Percentiles rank a stretch among this genome's conserved stretches.
These are phyloP conservation scores for Moniliella sp. DNA, from an alignment of 1,284 basidiomycete species.

Conservation along the genomic window DNA sequence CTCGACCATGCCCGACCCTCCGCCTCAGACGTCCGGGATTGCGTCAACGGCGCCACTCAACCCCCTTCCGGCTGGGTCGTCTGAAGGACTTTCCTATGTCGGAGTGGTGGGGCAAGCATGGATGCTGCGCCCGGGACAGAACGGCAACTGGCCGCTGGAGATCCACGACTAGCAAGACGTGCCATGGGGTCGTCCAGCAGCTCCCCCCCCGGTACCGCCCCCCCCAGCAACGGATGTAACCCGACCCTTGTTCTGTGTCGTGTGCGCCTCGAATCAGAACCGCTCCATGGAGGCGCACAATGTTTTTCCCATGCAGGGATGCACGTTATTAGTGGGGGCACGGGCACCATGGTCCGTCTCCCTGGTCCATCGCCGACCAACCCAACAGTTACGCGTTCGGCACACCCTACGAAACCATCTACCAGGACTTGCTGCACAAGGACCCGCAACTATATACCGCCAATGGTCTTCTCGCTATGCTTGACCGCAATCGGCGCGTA, in stretches of 20 bases:
- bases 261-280: slow-evolving; percentile 94
- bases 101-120: neutral
- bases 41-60: slow-evolving; percentile 2
- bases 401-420: slow-evolving; percentile 92
- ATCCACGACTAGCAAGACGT: neutral
- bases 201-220: slow-evolving; percentile 2
- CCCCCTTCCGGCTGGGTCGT: slow-evolving; percentile 1
- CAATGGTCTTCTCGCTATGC: slow-evolving; percentile 88
- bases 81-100: neutral
- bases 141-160: neutral
- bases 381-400: slow-evolving; percentile 94
- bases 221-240: slow-evolving; percentile 38
- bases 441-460: slow-evolving; percentile 67
- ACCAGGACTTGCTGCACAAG: slow-evolving; percentile 68
- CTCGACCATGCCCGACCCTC: no score
- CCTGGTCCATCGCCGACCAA: slow-evolving; percentile 84
- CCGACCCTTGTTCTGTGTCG: slow-evolving; percentile 59
- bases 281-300: slow-evolving; percentile 96
- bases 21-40: neutral
- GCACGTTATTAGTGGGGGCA: slow-evolving; percentile 77
- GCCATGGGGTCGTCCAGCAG: neutral
- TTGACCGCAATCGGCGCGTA: slow-evolving; percentile 78
- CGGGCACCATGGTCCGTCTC: slow-evolving; percentile 82
- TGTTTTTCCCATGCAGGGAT: slow-evolving; percentile 67
- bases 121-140: slow-evolving; percentile 1